Evolutionary conservation across 352 stramenopile genomes (phyloP), one percentile per base, ranked within the genome.

Genomic region (Phytopythium sindhum): DNA sequence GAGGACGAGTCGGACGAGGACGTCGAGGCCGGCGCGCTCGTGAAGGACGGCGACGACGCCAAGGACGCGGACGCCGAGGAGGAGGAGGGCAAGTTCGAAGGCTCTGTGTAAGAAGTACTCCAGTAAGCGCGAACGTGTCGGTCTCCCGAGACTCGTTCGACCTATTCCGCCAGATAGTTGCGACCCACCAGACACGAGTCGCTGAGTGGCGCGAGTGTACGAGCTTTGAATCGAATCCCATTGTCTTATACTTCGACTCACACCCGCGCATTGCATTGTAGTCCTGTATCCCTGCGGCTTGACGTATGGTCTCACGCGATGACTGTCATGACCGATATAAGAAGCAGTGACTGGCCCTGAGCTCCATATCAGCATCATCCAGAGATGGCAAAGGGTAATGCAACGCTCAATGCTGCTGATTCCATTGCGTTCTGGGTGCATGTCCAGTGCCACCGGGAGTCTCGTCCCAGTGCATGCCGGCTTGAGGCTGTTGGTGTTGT

Each of bases 61-160:
- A 53, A 75, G 24, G 70, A 72, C 9, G 48, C 74, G 24, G 70
- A 71, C 10, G 69, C 59, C 44, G 70, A 76, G 41, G 63, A 66
- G 51, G 76, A 85, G 51, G 76, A 85, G 67, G 77, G 77, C 70
- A 83, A 78, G 64, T 86, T 86, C 31, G 72, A 81, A 29, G 77
- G 77, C 52, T 76, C 77, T 19, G 77, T 80, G 61, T 86, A 85
- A 52, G 41, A 23, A 62, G 65, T 50, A 52, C 39, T 51, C 48
- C 45, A 42, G 37, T 42, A 19, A 42, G 37, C 37, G 37, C 37
- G 37, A 19, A 42, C 37, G 37, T 42, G 15, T 4, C 14, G 37
- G 37, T 19, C 14, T 19, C 37, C 6, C 37, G 31, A 35, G 31
- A 35, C 31, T 35, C 8, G 14, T 19, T 19, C 37, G 4, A 19